Base-by-base conservation (phyloP, 164 flowering plant genomes). In the Macadamia tetraphylla region DNA sequence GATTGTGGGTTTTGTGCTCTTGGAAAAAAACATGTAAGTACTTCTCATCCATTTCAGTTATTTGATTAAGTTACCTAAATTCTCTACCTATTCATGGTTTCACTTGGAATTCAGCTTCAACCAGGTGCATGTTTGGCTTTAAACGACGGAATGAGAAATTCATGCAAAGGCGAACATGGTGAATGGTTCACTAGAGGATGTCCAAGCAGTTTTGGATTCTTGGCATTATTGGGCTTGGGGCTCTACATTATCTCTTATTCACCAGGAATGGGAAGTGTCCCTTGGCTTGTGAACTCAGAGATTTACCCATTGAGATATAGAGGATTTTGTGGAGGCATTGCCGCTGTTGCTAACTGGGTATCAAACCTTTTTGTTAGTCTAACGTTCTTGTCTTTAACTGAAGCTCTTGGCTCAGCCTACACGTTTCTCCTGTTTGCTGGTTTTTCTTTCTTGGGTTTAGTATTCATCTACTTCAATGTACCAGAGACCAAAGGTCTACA, bases 121-220 rank as follows among this genome's bases (percentile, higher is more conserved):
- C 88, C 94, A 1, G 98, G 97, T 63, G 92, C 96, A 56, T 94
- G 98, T 56, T 53, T 94, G 70, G 71, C 68, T 4, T 29, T 44
- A 1, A 67, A 60, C 0, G 58, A 35, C 5, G 40, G 40, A 35
- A 2, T 46, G 18, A 71, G 61, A 52, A 55, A 43, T 2, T 29
- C 64, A 10, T 93, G 97, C 43, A 60, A 53, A 0, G 71, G 62
- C 0, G 79, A 84, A 58, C 64, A 67, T 0, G 79, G 89, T 3
- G 68, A 74, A 6, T 91, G 86, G 87, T 91, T 73, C 77, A 76
- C 81, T 0, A 65, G 81, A 17, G 98, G 98, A 46, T 91, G 97
- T 59, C 94, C 97, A 1, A 88, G 84, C 80, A 84, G 72, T 43
- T 70, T 84, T 6, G 96, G 63, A 42, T 6, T 60, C 31, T 30